Evolutionary conservation across 2,329 filamentous ascomycete genomes (phyloP), one percentile per base, ranked within the genome.

Genomic region (Colletotrichum sp.): DNA sequence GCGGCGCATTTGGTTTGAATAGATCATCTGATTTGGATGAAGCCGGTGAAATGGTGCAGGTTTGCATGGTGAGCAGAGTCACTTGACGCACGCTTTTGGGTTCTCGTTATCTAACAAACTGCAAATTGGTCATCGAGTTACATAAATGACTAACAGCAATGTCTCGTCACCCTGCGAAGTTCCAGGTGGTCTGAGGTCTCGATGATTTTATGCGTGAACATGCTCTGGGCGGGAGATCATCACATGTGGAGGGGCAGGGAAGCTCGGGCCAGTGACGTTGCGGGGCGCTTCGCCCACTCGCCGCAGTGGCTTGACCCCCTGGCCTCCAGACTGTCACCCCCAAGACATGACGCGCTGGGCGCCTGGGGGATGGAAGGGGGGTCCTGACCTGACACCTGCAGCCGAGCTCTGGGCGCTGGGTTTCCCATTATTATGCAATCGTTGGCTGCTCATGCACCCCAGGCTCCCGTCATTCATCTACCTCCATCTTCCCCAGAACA

Each of bases 251-350:
- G 73, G 73, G 73, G 64, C 49, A 65, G 21, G 60, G 64, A 26
- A 76, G 74, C 74, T 76, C 59, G 49, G 70, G 59, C 70, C 70
- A 69, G 70, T 76, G 65, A 69, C 70, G 65, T 65, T 76, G 59
- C 63, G 57, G 70, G 70, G 64, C 70, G 6, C 52, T 57, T 34
- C 26, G 32, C 6, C 32, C 32, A 13, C 30, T 52, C 32, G 63
- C 57, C 36, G 36, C 57, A 63, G 57, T 63, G 57, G 36, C 68
- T 66, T 52, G 63, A 39, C 8, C 63, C 63, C 63, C 63, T 28
- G 39, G 13, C 30, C 21, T 24, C 32, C 28, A 36, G 52, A n/a
- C 26, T 36, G 68, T 70, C 57, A 63, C 68, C 36, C 57, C 18
- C 36, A 66, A 64, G 44, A 62, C 62, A 32, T 73, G 72, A 67